Conservation (phyloP, 768 basidiomycete genomes). For the Tubosaeta sp. region DNA sequence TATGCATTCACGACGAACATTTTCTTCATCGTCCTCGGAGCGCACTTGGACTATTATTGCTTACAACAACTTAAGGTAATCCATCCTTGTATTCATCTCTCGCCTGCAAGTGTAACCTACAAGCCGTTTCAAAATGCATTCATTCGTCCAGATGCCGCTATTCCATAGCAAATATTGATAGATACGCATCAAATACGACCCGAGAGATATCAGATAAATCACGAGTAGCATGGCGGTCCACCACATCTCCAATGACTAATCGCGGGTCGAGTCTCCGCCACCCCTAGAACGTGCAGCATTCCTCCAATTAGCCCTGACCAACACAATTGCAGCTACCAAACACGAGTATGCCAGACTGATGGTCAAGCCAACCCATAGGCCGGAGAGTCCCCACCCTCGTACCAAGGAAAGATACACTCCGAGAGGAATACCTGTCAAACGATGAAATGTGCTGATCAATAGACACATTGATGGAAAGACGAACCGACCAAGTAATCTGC, state of each 20-base stretch:
- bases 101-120: constrained; percentile 14
- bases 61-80: constrained; percentile 23
- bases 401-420: constrained; percentile 21
- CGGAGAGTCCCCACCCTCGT: constrained; percentile 21
- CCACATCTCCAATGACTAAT: background rate
- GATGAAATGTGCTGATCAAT: background rate
- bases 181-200: background rate
- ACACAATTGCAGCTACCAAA: constrained; percentile 15
- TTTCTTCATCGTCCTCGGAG: constrained; percentile 16
- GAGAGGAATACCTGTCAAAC: constrained; percentile 30
- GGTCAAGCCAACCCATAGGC: constrained; percentile 22
- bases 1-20: constrained; percentile 17
- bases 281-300: background rate
- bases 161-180: background rate
- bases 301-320: constrained; percentile 19
- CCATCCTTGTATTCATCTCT: constrained; percentile 18
- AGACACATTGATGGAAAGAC: constrained; percentile 1
- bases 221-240: background rate
- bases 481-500: constrained; percentile 30
- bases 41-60: constrained; percentile 19
- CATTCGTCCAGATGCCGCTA: background rate
- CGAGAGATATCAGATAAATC: no score
- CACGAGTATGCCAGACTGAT: constrained; percentile 20
- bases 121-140: constrained; percentile 5
- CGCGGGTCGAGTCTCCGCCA: background rate